Conservation (phyloP, 768 basidiomycete species). For the Hygrocybe punicea region DNA sequence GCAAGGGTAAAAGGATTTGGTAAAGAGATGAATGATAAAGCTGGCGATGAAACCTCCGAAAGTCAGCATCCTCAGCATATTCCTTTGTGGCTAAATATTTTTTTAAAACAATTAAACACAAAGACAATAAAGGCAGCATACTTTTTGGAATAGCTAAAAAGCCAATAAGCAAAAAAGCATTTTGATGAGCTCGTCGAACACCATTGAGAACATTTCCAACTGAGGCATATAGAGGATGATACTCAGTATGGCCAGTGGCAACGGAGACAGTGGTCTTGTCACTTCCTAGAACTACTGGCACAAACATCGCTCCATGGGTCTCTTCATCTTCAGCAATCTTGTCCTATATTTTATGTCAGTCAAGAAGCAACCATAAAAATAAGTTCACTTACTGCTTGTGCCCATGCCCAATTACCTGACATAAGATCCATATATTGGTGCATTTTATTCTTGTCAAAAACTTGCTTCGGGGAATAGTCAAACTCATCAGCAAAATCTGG, state of each 20-base stretch:
- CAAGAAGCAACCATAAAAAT: not conserved
- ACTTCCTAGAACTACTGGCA: slow-evolving; percentile 34
- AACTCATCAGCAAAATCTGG: slow-evolving; percentile 32
- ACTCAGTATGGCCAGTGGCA: slow-evolving; percentile 36
- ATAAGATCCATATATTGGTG: slow-evolving; percentile 34
- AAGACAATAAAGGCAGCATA: slow-evolving; percentile 9
- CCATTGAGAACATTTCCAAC: slow-evolving; percentile 33
- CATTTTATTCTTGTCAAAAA: slow-evolving; percentile 21
- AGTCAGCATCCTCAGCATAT: no score
- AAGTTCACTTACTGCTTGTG: slow-evolving; percentile 26
- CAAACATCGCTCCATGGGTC: slow-evolving; percentile 11
- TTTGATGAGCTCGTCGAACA: slow-evolving; percentile 30
- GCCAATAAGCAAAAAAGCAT: slow-evolving; percentile 25
- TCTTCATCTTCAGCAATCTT: slow-evolving; percentile 1
- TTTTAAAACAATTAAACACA: no score
- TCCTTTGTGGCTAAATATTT: no score
- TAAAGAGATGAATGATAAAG: no score
- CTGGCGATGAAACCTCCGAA: no score
- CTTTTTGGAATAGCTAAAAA: slow-evolving; percentile 33
- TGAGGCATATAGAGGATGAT: slow-evolving; percentile 34
- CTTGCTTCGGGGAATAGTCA: slow-evolving; percentile 31
- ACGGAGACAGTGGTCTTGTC: slow-evolving; percentile 41
- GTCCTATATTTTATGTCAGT: not conserved
- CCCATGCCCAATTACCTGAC: slow-evolving; percentile 37
- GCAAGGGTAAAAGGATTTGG: no score